phyloP scores from a whole-genome alignment of 768 basidiomycete species.

The Leccinum subgranulosum region DNA sequence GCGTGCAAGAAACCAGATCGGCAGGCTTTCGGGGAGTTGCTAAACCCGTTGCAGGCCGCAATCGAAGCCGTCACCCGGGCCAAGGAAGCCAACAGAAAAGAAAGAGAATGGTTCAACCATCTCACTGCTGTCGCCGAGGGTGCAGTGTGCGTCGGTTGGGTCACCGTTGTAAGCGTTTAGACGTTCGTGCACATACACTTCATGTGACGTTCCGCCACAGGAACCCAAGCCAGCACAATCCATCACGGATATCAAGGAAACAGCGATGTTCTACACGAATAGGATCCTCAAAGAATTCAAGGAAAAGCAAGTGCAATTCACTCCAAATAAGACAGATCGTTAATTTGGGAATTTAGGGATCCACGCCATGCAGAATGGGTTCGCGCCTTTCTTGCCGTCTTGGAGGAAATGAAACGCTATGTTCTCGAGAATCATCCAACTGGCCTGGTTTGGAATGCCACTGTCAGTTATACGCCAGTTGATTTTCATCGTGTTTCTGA shows the following conservation, averaged over 20 bases:
- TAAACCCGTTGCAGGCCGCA: constrained; percentile 65
- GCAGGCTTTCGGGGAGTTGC: constrained; percentile 50
- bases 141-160: constrained; percentile 81
- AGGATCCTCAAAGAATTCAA: constrained; percentile 90
- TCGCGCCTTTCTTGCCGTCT: constrained; percentile 57
- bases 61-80: constrained; percentile 76
- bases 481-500: not conserved
- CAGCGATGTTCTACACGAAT: constrained; percentile 85
- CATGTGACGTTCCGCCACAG: constrained; percentile 21
- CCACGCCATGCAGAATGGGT: constrained; percentile 89
- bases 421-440: constrained; percentile 82
- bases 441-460: constrained; percentile 86
- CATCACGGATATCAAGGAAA: constrained; percentile 81
- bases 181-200: not conserved
- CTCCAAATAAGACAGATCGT: not conserved
- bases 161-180: constrained; percentile 61
- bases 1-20: constrained; percentile 79
- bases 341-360: constrained; percentile 53
- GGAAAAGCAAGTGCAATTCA: constrained; percentile 62
- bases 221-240: constrained; percentile 79
- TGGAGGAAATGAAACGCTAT: constrained; percentile 82
- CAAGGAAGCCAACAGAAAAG: constrained; percentile 78
- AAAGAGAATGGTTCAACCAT: constrained; percentile 80
- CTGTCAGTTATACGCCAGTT: constrained; percentile 40
- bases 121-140: constrained; percentile 82